Conservation (phyloP, 768 basidiomycete genomes). For the Pilatotrama ljubarskyi region DNA sequence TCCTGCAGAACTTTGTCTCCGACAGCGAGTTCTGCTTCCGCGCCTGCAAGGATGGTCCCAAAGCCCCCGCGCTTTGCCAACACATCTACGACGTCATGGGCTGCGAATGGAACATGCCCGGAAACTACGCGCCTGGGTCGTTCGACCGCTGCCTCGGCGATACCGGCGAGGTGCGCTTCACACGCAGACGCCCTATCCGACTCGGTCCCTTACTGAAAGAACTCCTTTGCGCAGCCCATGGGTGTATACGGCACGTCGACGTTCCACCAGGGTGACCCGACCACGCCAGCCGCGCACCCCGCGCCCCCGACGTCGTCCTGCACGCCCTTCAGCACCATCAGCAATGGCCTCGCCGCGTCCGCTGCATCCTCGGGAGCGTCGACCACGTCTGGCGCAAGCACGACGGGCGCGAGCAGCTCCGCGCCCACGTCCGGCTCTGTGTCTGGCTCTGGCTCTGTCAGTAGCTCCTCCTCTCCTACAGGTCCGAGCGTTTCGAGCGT, state of each 20-base stretch:
- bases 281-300: slow-evolving; percentile 57
- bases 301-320: slow-evolving; percentile 63
- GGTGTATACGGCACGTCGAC: slow-evolving; percentile 70
- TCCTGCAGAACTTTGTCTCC: slow-evolving; percentile 58
- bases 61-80: slow-evolving; percentile 56
- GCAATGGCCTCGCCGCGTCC: slow-evolving; percentile 38
- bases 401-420: background rate
- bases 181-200: background rate
- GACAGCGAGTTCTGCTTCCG: slow-evolving; percentile 69
- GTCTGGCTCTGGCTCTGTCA: background rate
- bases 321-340: slow-evolving; percentile 49
- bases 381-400: background rate
- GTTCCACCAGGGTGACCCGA: slow-evolving; percentile 61
- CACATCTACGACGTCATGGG: slow-evolving; percentile 60
- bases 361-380: background rate
- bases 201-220: background rate
- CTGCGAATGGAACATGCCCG: slow-evolving; percentile 65
- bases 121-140: slow-evolving; percentile 40
- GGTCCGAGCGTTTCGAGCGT: background rate
- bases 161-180: slow-evolving; percentile 42
- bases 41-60: slow-evolving; percentile 56
- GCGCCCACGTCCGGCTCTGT: background rate
- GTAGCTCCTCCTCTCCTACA: background rate
- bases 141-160: slow-evolving; percentile 53
- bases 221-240: slow-evolving; percentile 46